Percentiles rank a stretch among this genome's conserved stretches.
phyloP scores from a whole-genome alignment of 441 rosid species.

The Erodium trifolium region DNA sequence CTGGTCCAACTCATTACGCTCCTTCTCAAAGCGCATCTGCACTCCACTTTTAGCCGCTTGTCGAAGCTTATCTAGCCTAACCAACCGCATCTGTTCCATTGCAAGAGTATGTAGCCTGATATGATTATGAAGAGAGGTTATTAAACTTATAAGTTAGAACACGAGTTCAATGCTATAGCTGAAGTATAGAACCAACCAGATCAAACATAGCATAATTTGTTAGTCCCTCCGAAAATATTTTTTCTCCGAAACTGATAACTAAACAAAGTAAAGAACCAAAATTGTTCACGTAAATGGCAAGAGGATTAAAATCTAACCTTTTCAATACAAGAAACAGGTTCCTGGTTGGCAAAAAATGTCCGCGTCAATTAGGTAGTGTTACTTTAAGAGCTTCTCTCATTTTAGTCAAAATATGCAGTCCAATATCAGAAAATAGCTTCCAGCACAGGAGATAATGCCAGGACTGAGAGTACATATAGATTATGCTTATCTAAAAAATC shows the following conservation, averaged over 20 bases:
- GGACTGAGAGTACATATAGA: not conserved
- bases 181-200: not conserved
- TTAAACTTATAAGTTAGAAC: not conserved
- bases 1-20: slow-evolving; percentile 74
- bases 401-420: not conserved
- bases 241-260: not conserved
- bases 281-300: not conserved
- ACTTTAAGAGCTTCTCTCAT: not conserved
- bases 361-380: not conserved
- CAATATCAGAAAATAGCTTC: not conserved
- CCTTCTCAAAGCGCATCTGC: slow-evolving; percentile 64
- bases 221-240: not conserved
- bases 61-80: slow-evolving; percentile 74
- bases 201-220: not conserved
- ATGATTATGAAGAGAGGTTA: not conserved
- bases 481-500: slow-evolving; percentile 1
- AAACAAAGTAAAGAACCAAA: not conserved
- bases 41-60: slow-evolving; percentile 85
- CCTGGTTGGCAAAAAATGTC: not conserved
- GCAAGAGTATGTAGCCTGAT: slow-evolving; percentile 68
- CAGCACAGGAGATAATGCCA: not conserved
- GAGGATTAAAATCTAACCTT: not conserved
- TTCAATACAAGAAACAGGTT: not conserved
- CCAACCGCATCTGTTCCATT: slow-evolving; percentile 74
- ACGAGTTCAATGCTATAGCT: too few species aligned